phyloP scores from a whole-genome alignment of 2,329 filamentous ascomycete genomes.

The Alternaria postmessia region DNA sequence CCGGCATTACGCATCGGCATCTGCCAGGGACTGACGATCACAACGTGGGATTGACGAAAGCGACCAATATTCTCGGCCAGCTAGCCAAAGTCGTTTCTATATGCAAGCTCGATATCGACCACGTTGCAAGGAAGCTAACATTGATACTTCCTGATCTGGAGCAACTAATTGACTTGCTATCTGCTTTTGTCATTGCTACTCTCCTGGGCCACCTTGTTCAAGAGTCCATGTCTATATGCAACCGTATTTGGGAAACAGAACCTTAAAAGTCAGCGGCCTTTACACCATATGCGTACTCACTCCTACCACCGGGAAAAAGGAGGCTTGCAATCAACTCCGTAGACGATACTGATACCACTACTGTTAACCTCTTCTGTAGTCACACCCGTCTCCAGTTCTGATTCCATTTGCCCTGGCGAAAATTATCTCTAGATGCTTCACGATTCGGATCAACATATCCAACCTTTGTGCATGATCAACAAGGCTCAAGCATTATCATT shows the following conservation, averaged over 20 bases:
- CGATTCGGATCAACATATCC: background rate
- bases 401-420: background rate
- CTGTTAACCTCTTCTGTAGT: background rate
- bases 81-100: background rate
- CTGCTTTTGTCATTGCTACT: background rate
- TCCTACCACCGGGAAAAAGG: background rate
- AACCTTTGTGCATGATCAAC: background rate
- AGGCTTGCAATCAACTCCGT: background rate
- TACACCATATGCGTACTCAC: background rate
- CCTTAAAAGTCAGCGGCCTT: background rate
- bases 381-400: background rate
- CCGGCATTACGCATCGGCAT: slow-evolving; percentile 9
- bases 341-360: background rate
- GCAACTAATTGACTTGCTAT: background rate
- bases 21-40: slow-evolving; percentile 7
- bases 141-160: background rate
- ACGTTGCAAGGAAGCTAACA: background rate
- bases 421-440: background rate
- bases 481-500: background rate
- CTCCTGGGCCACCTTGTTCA: background rate
- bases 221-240: background rate
- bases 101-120: background rate
- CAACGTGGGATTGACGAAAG: background rate
- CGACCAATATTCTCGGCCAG: background rate
- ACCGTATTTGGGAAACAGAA: background rate